phyloP scores from a whole-genome alignment of 495 filamentous ascomycete species.

The Penicillium herquei region DNA sequence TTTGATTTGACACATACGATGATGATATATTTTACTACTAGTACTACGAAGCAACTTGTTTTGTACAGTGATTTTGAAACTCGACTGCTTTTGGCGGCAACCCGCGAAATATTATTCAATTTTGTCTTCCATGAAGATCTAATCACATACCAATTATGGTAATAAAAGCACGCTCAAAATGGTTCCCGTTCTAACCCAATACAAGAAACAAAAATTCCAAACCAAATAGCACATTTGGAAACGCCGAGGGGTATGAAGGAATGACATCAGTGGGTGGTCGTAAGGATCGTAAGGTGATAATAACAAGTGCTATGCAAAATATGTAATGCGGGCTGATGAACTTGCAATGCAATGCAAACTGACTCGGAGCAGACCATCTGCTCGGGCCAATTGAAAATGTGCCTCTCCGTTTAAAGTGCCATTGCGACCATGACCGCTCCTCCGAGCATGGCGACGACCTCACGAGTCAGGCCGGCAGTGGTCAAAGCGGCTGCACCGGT shows the following conservation, averaged over 20 bases:
- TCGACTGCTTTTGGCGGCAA: background rate
- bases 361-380: background rate
- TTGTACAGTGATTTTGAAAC: background rate
- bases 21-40: no score
- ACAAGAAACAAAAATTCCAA: background rate
- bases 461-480: conserved; percentile 32
- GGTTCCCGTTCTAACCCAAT: conserved; percentile 4
- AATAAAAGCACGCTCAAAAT: conserved; percentile 8
- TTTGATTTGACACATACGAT: background rate
- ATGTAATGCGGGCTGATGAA: conserved; percentile 6
- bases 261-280: conserved; percentile 20
- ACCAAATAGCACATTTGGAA: conserved; percentile 2
- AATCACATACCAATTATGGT: background rate
- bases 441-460: conserved; percentile 45
- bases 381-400: background rate
- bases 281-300: conserved; percentile 29
- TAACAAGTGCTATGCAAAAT: conserved; percentile 10
- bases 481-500: conserved; percentile 35
- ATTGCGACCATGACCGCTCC: conserved; percentile 42
- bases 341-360: conserved; percentile 3
- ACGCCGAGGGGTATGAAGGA: conserved; percentile 21
- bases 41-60: no score
- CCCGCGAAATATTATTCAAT: background rate
- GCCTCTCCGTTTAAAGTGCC: conserved; percentile 26
- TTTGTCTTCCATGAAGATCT: background rate